These are phyloP conservation scores for Ceratobasidium sp. DNA, from an alignment of 1,284 basidiomycete genomes.

Conservation along the genomic window DNA sequence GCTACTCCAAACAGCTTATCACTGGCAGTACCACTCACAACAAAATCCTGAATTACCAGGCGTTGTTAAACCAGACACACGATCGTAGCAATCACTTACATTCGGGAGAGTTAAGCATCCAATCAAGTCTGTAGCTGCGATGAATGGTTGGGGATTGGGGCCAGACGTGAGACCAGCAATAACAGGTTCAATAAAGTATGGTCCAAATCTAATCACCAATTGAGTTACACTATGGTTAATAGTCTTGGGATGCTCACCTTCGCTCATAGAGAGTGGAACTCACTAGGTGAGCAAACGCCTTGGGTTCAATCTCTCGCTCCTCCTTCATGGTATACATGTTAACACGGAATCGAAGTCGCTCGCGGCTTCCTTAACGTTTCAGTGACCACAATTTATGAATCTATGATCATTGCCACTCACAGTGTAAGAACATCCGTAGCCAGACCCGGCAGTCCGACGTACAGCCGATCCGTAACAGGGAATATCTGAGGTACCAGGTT, in stretches of 20 bases:
- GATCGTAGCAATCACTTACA: slow-evolving; percentile 48
- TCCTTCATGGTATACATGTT: slow-evolving; percentile 99
- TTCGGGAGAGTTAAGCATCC: slow-evolving; percentile 92
- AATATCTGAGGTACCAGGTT: slow-evolving; percentile 70
- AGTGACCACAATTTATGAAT: slow-evolving; percentile 35
- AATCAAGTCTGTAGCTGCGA: slow-evolving; percentile 95
- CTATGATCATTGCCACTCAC: slow-evolving; percentile 54
- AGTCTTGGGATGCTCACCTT: slow-evolving; percentile 54
- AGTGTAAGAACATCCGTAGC: slow-evolving; percentile 93
- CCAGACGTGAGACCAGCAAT: slow-evolving; percentile 88
- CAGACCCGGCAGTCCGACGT: slow-evolving; percentile 90
- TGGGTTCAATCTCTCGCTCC: slow-evolving; percentile 94
- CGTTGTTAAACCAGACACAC: not conserved
- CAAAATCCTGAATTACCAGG: slow-evolving; percentile 73
- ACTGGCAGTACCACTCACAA: slow-evolving; percentile 93
- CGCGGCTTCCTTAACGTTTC: slow-evolving; percentile 60
- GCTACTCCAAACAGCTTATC: slow-evolving; percentile 97
- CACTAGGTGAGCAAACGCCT: slow-evolving; percentile 95
- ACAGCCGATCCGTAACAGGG: slow-evolving; percentile 91
- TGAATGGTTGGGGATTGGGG: slow-evolving; percentile 87
- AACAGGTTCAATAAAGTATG: slow-evolving; percentile 97
- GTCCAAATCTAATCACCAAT: slow-evolving; percentile 70
- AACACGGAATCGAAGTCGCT: slow-evolving; percentile 89
- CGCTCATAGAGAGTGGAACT: slow-evolving; percentile 97
- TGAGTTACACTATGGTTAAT: not conserved